phyloP scores from a whole-genome alignment of 192 early-diverging fungal species.

The Rhizophagus sp. region DNA sequence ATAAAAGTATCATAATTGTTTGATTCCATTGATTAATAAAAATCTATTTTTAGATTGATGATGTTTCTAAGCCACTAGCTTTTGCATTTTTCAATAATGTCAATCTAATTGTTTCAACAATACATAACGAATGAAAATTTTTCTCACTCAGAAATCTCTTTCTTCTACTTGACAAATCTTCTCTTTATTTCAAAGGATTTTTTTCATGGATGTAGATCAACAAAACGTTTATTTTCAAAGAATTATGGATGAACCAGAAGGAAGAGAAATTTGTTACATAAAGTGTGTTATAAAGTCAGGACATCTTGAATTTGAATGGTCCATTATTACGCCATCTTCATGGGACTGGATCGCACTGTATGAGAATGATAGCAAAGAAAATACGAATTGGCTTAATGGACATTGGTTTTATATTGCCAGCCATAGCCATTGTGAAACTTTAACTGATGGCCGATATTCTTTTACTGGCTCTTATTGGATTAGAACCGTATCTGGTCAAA shows the following conservation, averaged over 20 bases:
- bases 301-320: slow-evolving; percentile 2
- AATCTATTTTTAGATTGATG: not conserved
- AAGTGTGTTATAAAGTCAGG: slow-evolving; percentile 8
- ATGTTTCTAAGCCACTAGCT: not conserved
- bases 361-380: not conserved
- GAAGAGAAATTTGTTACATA: slow-evolving; percentile 23
- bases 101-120: not conserved
- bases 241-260: not conserved
- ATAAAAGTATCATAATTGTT: no score
- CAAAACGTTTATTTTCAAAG: not conserved
- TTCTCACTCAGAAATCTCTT: not conserved
- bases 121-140: not conserved
- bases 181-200: not conserved
- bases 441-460: slow-evolving; percentile 12
- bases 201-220: not conserved
- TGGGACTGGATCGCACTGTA: slow-evolving; percentile 17
- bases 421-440: not conserved
- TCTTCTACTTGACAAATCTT: not conserved
- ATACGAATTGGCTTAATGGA: slow-evolving; percentile 11
- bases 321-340: slow-evolving; percentile 6
- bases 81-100: not conserved
- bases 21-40: not conserved
- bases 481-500: slow-evolving; percentile 13
- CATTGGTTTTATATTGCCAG: slow-evolving; percentile 19
- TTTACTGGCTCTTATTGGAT: slow-evolving; percentile 13